phyloP scores from a whole-genome alignment of 140 eudicot genomes.

The Erigeron philadelphicus region DNA sequence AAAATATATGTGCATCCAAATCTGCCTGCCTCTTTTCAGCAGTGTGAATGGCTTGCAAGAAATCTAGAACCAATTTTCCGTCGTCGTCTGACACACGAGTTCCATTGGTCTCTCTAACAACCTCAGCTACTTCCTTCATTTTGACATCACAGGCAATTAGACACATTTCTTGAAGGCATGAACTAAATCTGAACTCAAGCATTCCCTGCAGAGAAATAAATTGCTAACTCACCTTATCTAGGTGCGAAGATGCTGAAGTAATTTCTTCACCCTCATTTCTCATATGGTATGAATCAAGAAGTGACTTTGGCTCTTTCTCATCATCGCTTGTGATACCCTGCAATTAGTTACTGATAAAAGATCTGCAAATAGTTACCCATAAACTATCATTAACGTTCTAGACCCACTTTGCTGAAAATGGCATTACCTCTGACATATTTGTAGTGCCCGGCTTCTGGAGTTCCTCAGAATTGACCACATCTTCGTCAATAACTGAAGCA shows the following conservation, averaged over 20 bases:
- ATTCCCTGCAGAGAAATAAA: not conserved
- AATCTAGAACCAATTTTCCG: constrained; percentile 71
- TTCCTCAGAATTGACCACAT: constrained; percentile 23
- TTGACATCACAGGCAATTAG: constrained; percentile 28
- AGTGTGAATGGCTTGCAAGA: constrained; percentile 80
- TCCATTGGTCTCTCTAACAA: constrained; percentile 36
- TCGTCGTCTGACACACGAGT: constrained; percentile 54
- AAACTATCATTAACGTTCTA: constrained; percentile 13
- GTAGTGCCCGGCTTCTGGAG: constrained; percentile 29
- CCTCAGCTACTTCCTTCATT: constrained; percentile 48
- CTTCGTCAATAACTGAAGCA: constrained; percentile 32
- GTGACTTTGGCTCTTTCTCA: constrained; percentile 45
- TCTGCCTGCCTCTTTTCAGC: constrained; percentile 93
- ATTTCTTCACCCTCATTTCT: constrained; percentile 36
- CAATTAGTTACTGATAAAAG: constrained; percentile 23
- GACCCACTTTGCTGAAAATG: constrained; percentile 12
- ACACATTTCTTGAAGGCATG: not conserved
- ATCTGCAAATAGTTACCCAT: constrained; percentile 22
- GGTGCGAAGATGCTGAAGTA: constrained; percentile 37
- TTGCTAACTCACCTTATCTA: constrained; percentile 37
- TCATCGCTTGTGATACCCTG: constrained; percentile 38
- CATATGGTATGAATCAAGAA: constrained; percentile 61
- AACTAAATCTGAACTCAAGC: not conserved
- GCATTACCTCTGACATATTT: constrained; percentile 38
- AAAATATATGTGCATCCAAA: constrained; percentile 59